Evolutionary conservation across 202 grass and related monocot species (phyloP), one percentile per base, ranked within the genome.

Genomic region (Elaeis oleifera): DNA sequence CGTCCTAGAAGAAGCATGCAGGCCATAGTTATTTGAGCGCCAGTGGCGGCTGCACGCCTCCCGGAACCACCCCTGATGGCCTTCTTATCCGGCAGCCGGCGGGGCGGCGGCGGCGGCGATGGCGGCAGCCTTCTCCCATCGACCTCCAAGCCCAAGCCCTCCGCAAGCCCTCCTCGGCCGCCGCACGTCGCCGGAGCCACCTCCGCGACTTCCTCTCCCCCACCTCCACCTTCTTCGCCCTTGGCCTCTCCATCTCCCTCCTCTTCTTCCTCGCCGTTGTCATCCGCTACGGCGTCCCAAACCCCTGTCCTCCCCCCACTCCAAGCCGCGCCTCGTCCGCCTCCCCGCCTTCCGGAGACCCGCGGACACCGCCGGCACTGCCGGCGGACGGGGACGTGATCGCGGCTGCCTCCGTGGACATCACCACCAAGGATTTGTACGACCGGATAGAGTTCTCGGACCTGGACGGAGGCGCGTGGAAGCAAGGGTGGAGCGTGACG

Each of bases 381-480:
- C 49, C 1, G 49, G 79, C 60, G 31, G 57, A 74, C 63, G 52
- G 57, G 0, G 63, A 73, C 1, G 64, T 56, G 23, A 58, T 76
- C 13, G 76, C 72, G 14, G 68, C 78, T 61, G 82, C 87, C 16
- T 64, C 62, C 49, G 92, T 89, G 0, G 92, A 97, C 69, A 85
- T 97, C 79, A 91, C 81, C 0, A 91, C 92, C 15, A 89, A 65
- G 84, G 84, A 91, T 77, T 84, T 97, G 11, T 97, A 91, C 79
- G 92, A 97, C 56, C 71, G 82, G 84, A 91, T 97, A 84, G 56
- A 85, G 71, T 97, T 97, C 70, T 17, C 22, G 14, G 92, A 97
- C 68, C 54, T 50, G 23, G 88, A 97, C 57, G 92, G 92, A 26
- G 92, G 92, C 50, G 77, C 92, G 9, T 91, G 92, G 92, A 97